Conservation (phyloP, 768 basidiomycete genomes). For the Phlebiopsis flavidoalba region DNA sequence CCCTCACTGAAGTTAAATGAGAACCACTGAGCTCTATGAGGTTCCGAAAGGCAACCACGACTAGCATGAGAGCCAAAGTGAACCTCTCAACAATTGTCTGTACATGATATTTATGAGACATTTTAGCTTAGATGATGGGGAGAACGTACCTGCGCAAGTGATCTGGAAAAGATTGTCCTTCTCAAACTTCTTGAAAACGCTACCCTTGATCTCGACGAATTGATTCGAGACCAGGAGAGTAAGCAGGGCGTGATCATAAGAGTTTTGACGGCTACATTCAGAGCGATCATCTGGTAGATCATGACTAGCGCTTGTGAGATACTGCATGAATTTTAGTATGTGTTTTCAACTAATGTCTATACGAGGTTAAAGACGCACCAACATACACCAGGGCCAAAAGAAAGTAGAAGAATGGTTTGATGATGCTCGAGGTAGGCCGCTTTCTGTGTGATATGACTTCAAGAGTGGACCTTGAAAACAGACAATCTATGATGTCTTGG, state of each 20-base stretch:
- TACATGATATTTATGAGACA: neutral
- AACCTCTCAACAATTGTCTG: constrained; percentile 98
- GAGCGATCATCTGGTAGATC: constrained; percentile 89
- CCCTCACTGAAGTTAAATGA: constrained; percentile 75
- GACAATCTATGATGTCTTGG: constrained; percentile 93
- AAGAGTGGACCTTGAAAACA: constrained; percentile 91
- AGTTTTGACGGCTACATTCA: constrained; percentile 98
- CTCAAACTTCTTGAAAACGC: constrained; percentile 99
- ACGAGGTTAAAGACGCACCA: constrained; percentile 41
- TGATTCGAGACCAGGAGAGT: constrained; percentile 96
- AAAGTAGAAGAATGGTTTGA: constrained; percentile 84
- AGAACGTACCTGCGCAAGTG: constrained; percentile 77
- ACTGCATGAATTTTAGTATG: constrained; percentile 40
- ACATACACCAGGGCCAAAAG: constrained; percentile 76
- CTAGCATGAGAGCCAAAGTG: constrained; percentile 85
- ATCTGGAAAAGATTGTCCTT: constrained; percentile 99
- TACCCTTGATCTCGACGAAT: constrained; percentile 99
- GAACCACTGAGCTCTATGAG: constrained; percentile 88
- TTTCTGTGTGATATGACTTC: constrained; percentile 61
- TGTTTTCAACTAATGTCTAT: neutral
- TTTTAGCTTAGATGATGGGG: neutral
- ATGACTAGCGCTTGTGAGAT: constrained; percentile 88
- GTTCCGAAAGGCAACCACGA: constrained; percentile 89
- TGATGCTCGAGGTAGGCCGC: constrained; percentile 55
- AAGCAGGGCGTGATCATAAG: constrained; percentile 92